Base-by-base conservation (phyloP, 2,329 filamentous ascomycete species). In the Cytospora mali region DNA sequence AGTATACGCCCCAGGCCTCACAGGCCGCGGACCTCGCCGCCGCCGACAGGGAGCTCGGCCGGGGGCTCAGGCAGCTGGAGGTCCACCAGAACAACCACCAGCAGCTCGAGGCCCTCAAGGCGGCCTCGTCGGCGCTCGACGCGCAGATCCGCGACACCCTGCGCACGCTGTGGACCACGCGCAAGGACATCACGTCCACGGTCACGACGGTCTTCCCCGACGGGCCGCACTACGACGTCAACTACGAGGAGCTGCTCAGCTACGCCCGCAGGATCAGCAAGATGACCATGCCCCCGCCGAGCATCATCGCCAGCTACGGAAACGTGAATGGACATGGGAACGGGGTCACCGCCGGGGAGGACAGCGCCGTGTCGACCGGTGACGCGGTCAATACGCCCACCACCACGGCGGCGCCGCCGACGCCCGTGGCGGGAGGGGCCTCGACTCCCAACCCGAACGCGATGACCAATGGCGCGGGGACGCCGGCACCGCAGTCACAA, bases 181-280 rank as follows among this genome's bases (percentile, higher is more conserved):
- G 92, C 69, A 88, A 85, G 69, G 90, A 93, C 68, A 85, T 95
- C 48, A 82, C 88, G 49, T 80, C 82, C 28, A 87, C 87, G 1
- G 82, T 84, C 3, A 81, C 83, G 1, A 88, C 86, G 6, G 77
- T 76, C 25, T 84, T 85, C 67, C 80, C 84, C 6, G 72, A 80
- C 7, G 76, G 75, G 5, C 76, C 80, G 2, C 82, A 79, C 71
- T 80, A 83, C 68, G 75, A 80, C 11, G 83, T 95, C 55, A 83
- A 83, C 4, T 91, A 92, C 71, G 82, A 87, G 51, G 88, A 93
- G 68, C 84, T 96, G 0, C 86, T 96, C 25, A 83, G 81, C 66
- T 95, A 92, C 73, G 92, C 91, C 25, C 88, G 89, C 50, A 87
- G 88, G 67, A 95, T 96, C 71, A 90, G 88, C 73, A 90, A 88